Conservation (phyloP, 2,329 filamentous ascomycete genomes). For the Phyllosticta capitalensis region DNA sequence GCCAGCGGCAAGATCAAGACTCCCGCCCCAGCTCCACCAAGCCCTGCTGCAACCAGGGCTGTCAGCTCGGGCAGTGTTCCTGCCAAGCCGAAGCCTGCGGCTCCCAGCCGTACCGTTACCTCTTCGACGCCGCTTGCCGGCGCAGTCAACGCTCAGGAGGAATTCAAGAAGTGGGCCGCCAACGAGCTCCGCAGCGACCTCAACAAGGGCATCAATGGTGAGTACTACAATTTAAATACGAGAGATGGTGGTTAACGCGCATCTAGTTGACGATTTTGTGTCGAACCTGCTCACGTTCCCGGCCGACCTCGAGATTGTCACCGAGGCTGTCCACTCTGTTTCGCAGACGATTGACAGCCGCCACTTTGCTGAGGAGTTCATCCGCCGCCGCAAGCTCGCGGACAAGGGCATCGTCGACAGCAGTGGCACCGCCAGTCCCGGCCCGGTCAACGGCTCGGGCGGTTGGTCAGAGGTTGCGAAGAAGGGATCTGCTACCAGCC, state of each 20-base stretch:
- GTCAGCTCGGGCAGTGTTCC: slow-evolving; percentile 35
- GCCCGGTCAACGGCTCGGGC: slow-evolving; percentile 40
- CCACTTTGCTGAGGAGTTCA: slow-evolving; percentile 89
- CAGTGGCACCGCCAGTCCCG: slow-evolving; percentile 46
- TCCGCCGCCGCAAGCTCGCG: slow-evolving; percentile 84
- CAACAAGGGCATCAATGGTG: slow-evolving; percentile 58
- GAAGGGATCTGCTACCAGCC: slow-evolving; percentile 55
- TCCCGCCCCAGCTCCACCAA: slow-evolving; percentile 49
- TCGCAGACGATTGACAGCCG: slow-evolving; percentile 85
- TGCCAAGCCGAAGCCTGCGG: slow-evolving; percentile 44
- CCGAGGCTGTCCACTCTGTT: slow-evolving; percentile 78
- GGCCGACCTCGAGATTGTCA: slow-evolving; percentile 69
- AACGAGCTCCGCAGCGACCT: slow-evolving; percentile 67
- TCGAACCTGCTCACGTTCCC: slow-evolving; percentile 66
- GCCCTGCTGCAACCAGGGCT: slow-evolving; percentile 38
- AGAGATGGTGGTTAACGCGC: slow-evolving; percentile 16
- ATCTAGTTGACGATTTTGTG: slow-evolving; percentile 68
- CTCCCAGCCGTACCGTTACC: slow-evolving; percentile 31
- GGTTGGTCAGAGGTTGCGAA: slow-evolving; percentile 98
- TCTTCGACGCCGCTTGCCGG: slow-evolving; percentile 39
- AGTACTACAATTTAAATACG: slow-evolving; percentile 18
- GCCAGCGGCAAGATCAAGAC: slow-evolving; percentile 85
- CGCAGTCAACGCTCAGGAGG: slow-evolving; percentile 64
- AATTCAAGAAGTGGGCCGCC: slow-evolving; percentile 89
- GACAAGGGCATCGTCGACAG: slow-evolving; percentile 84